These are phyloP conservation scores for Globisporangium irregulare DNA, from an alignment of 352 stramenopile genomes.

Conservation along the genomic window DNA sequence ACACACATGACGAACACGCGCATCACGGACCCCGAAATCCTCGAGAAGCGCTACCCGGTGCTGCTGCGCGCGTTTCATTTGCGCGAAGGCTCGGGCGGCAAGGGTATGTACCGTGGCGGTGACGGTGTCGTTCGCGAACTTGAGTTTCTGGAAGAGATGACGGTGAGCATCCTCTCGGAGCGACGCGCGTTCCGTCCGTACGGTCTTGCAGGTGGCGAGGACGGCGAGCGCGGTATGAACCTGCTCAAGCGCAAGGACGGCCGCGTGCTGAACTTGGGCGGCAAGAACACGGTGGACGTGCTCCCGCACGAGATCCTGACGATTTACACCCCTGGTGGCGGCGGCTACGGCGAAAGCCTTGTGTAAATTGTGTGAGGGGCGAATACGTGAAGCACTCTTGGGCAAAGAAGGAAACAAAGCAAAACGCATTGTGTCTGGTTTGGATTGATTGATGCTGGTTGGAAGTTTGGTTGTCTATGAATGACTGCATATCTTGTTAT, in stretches of 20 bases:
- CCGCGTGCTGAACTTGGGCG: slow-evolving; percentile 72
- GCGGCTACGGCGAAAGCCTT: slow-evolving; percentile 81
- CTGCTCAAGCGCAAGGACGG: slow-evolving; percentile 77
- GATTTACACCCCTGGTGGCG: slow-evolving; percentile 96
- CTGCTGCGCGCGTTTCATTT: slow-evolving; percentile 86
- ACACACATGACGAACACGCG: slow-evolving; percentile 99
- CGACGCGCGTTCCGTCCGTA: slow-evolving; percentile 94
- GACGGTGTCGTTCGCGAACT: slow-evolving; percentile 96
- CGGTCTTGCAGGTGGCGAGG: slow-evolving; percentile 90
- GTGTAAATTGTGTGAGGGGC: background rate
- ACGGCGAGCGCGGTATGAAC: slow-evolving; percentile 92
- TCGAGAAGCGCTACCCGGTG: slow-evolving; percentile 96
- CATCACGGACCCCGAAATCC: slow-evolving; percentile 99
- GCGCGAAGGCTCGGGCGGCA: slow-evolving; percentile 87
- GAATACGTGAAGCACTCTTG: background rate
- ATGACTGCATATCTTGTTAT: background rate
- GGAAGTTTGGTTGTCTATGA: background rate
- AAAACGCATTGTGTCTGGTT: background rate
- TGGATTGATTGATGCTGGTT: background rate
- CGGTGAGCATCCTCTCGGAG: slow-evolving; percentile 97
- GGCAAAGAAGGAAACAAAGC: slow-evolving; percentile 13
- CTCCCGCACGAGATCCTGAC: slow-evolving; percentile 91
- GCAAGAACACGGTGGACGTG: slow-evolving; percentile 95
- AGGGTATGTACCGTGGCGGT: slow-evolving; percentile 89
- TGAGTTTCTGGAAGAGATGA: slow-evolving; percentile 93